Conservation (phyloP, 73 alveolate species). For the Tetrahymena elliotti region DNA sequence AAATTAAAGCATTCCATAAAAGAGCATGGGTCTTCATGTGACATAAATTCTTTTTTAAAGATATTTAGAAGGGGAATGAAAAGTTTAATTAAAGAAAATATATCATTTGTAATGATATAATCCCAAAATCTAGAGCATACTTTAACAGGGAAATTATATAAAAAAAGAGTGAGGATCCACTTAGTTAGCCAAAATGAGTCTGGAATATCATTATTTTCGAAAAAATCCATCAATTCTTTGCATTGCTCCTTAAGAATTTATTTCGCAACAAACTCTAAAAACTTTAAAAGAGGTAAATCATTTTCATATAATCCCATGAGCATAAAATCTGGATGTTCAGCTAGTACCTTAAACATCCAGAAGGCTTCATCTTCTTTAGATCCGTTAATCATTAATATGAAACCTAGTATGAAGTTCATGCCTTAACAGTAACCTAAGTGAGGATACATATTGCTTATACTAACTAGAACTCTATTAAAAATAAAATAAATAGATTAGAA, state of each 20-base stretch:
- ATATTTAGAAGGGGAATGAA: slow-evolving; percentile 43
- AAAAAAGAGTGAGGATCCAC: slow-evolving; percentile 48
- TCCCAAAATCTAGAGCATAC: slow-evolving; percentile 56
- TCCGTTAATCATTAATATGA: slow-evolving; percentile 39
- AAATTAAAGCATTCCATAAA: neutral
- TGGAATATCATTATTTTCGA: slow-evolving; percentile 28
- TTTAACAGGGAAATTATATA: slow-evolving; percentile 47
- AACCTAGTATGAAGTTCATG: slow-evolving; percentile 53
- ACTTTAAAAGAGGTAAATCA: slow-evolving; percentile 43
- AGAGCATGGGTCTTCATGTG: neutral
- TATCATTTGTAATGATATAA: slow-evolving; percentile 38
- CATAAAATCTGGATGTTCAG: slow-evolving; percentile 45
- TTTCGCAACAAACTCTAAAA: slow-evolving; percentile 35
- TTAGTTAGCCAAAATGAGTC: slow-evolving; percentile 43
- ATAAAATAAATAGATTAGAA: neutral
- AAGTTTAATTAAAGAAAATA: slow-evolving; percentile 36
- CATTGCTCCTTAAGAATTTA: slow-evolving; percentile 18
- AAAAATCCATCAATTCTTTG: slow-evolving; percentile 37
- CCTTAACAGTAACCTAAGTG: slow-evolving; percentile 56
- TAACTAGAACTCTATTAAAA: slow-evolving; percentile 30
- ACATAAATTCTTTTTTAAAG: slow-evolving; percentile 10
- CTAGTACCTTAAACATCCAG: slow-evolving; percentile 48
- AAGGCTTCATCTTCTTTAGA: slow-evolving; percentile 60
- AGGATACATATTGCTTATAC: slow-evolving; percentile 29
- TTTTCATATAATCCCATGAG: slow-evolving; percentile 42